Base-by-base conservation (phyloP, 1,284 basidiomycete species). In the Papiliotrema fonsecae region DNA sequence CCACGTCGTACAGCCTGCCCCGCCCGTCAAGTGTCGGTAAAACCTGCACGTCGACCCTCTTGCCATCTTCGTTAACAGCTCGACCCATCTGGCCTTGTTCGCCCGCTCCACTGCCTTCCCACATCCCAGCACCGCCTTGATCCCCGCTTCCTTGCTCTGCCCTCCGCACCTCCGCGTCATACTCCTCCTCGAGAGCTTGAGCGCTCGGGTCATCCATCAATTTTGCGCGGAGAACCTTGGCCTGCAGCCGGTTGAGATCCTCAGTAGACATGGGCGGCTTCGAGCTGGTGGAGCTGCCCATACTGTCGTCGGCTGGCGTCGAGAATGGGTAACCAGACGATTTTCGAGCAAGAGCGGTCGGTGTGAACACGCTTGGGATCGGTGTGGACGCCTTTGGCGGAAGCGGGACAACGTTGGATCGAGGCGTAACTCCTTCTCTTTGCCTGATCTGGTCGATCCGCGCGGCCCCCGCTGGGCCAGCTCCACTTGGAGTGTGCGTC, bases 1-100 rank as follows among this genome's bases (percentile, higher is more conserved):
- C 96, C 25, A 96, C 82, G 67, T 97, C 96, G 70, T 97, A 98
- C 68, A 98, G 70, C 47, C 83, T 79, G 0, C 94, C 94, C 32
- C 79, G 79, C 0, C 80, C 87, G 69, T 98, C 92, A 51, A 98
- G 72, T 1, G 92, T 96, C 1, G 94, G 94, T 16, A 98, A 70
- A 1, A 97, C 83, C 68, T 92, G 85, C 0, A 96, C 73, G 42
- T 76, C 78, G 1, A 83, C 61, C 13, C 57, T 52, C 13, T 54
- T 65, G 2, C 62, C 62, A 38, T 55, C 47, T 28, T 62, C 64
- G 34, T 64, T 66, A 6, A 51, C 42, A 24, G 57, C 59, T 24
- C 69, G 50, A 7, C 63, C 66, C 39, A 69, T 36, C 43, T 65
- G 62, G 6, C 64, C 64, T 48, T 63, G 62, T 9, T 56, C 30